Evolutionary conservation across 2,329 filamentous ascomycete genomes (phyloP).

Genomic region (Penicillium nordicum): DNA sequence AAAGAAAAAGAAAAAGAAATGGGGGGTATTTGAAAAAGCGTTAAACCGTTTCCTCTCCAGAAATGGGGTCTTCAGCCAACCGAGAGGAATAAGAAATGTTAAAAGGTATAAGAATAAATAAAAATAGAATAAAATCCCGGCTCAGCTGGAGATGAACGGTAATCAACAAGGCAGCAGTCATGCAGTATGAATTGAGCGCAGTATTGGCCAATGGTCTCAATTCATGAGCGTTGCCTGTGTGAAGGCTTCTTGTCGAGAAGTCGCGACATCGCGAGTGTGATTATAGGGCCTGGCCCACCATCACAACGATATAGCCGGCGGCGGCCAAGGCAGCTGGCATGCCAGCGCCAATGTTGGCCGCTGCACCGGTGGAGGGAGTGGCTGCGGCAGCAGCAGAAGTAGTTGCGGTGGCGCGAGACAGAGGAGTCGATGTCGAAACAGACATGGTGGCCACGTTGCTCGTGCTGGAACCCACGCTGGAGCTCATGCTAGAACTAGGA

Average conservation of each 20-base stretch:
- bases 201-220: not conserved
- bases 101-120: slow-evolving; percentile 20
- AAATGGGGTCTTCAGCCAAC: slow-evolving; percentile 22
- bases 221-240: slow-evolving; percentile 1
- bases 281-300: slow-evolving; percentile 37
- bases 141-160: slow-evolving; percentile 24
- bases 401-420: slow-evolving; percentile 10
- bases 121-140: slow-evolving; percentile 18
- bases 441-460: slow-evolving; percentile 12
- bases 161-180: slow-evolving; percentile 4
- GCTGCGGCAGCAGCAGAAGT: slow-evolving; percentile 14
- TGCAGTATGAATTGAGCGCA: not conserved
- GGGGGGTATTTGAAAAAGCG: slow-evolving; percentile 33
- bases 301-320: slow-evolving; percentile 38
- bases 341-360: slow-evolving; percentile 19
- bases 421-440: slow-evolving; percentile 23
- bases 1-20: slow-evolving; percentile 15
- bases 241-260: not conserved
- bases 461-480: not conserved
- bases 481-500: slow-evolving; percentile 8
- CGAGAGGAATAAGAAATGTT: slow-evolving; percentile 17
- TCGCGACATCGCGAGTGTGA: slow-evolving; percentile 2
- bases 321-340: slow-evolving; percentile 32
- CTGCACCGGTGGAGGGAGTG: slow-evolving; percentile 20
- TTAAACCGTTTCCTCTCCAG: slow-evolving; percentile 24